A percentile compares a stretch with the other conserved stretches of the same genome.
Conservation (phyloP, 1,284 basidiomycete genomes). For the Mrakiaceae sp. region DNA sequence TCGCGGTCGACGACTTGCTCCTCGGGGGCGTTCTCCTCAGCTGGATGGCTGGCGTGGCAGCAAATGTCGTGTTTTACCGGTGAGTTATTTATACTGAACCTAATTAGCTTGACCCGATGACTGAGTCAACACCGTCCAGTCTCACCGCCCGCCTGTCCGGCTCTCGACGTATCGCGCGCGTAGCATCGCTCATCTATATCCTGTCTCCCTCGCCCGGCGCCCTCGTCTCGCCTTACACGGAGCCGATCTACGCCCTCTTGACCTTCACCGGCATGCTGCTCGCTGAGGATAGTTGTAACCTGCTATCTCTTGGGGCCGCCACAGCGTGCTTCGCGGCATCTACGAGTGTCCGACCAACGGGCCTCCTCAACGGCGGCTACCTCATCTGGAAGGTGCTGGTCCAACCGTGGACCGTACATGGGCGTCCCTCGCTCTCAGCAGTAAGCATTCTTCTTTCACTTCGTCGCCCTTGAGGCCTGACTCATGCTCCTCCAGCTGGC, state of each 20-base stretch:
- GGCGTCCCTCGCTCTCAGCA: not conserved
- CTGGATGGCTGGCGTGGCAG: conserved; percentile 23
- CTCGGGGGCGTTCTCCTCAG: conserved; percentile 25
- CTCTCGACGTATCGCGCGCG: conserved; percentile 47
- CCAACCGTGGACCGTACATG: conserved; percentile 39
- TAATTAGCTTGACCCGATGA: not conserved
- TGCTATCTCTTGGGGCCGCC: conserved; percentile 31
- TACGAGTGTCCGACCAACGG: conserved; percentile 66
- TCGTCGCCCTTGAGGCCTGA: not conserved
- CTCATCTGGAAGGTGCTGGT: conserved; percentile 57
- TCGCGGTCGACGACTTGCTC: conserved; percentile 22
- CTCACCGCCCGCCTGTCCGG: conserved; percentile 25
- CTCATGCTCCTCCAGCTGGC: conserved; percentile 25
- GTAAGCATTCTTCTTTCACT: not conserved
- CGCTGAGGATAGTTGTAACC: not conserved
- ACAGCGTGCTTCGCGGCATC: conserved; percentile 55
- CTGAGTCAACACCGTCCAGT: conserved; percentile 19
- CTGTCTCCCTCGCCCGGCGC: conserved; percentile 70
- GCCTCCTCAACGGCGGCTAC: conserved; percentile 61
- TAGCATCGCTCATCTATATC: conserved; percentile 57
- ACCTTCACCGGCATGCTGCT: conserved; percentile 54
- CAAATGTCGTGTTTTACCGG: conserved; percentile 51
- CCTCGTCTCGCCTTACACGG: conserved; percentile 61
- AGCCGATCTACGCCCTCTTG: conserved; percentile 71
- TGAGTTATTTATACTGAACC: conserved; percentile 22